Evolutionary conservation across 495 filamentous ascomycete genomes (phyloP).

Genomic region (Podospora pseudoanserina): DNA sequence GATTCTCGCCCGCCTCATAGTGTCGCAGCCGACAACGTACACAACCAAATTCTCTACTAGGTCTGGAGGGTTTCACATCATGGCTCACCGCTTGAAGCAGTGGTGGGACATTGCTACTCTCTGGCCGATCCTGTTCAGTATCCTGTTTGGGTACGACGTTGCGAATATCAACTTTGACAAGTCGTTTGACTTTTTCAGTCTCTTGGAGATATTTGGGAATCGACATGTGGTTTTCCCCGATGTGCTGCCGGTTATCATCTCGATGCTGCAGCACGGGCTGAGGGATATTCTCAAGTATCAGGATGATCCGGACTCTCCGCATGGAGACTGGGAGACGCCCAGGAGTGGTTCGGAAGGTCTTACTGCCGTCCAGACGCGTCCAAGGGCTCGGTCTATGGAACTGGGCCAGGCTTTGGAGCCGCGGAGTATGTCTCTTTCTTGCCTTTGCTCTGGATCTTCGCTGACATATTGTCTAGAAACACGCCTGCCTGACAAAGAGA

Average conservation of each 20-base stretch:
- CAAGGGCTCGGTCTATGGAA: slow-evolving; percentile 47
- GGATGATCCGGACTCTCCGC: slow-evolving; percentile 54
- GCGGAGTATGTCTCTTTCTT: slow-evolving; percentile 37
- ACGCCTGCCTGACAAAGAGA: slow-evolving; percentile 43
- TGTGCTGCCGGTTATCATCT: slow-evolving; percentile 73
- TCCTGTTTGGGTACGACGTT: slow-evolving; percentile 81
- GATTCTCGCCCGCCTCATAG: slow-evolving; percentile 81
- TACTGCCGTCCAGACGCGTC: slow-evolving; percentile 31
- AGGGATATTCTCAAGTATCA: slow-evolving; percentile 62
- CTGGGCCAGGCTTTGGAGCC: slow-evolving; percentile 49
- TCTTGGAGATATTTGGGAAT: slow-evolving; percentile 68
- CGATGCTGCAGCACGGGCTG: slow-evolving; percentile 82
- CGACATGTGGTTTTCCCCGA: slow-evolving; percentile 70
- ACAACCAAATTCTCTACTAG: slow-evolving; percentile 80
- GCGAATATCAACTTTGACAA: slow-evolving; percentile 68
- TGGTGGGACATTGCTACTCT: slow-evolving; percentile 86
- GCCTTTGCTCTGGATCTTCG: neutral
- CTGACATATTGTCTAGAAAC: slow-evolving; percentile 30
- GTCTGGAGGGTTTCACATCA: slow-evolving; percentile 78
- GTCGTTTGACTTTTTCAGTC: slow-evolving; percentile 66
- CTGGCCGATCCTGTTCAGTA: slow-evolving; percentile 87
- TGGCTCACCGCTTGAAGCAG: slow-evolving; percentile 73
- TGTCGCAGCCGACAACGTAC: slow-evolving; percentile 73
- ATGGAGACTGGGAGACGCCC: slow-evolving; percentile 22
- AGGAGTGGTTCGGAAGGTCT: slow-evolving; percentile 19